Evolutionary conservation across 176 grass and related monocot genomes (phyloP), one percentile per base, ranked within the genome.

Genomic region (Eleusine coracana): DNA sequence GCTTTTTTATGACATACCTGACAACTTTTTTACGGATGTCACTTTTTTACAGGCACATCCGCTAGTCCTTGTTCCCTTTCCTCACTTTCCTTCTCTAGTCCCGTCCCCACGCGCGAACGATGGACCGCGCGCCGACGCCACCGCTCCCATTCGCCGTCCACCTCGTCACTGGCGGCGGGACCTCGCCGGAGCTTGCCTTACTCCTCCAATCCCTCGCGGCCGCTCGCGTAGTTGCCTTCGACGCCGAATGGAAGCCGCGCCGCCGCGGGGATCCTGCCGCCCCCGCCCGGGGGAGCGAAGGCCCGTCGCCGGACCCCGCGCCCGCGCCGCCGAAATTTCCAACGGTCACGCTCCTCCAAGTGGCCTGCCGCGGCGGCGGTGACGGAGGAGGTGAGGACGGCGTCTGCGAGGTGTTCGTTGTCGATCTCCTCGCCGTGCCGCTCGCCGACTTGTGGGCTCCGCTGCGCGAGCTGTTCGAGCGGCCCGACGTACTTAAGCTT

Each of bases 231-330:
- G 87, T 99, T 65, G 80, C 86, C 69, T 91, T 99, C 44, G 96
- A 99, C 82, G 96, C 93, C 10, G 96, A 99, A 69, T 96, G 96
- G 96, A 99, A 99, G 79, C 93, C 96, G 58, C 87, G 76, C n/a
- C 85, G 87, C 65, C 86, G 86, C 41, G 31, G 17, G 0, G 68
- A 16, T 36, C 36, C 66, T 3, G 66, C 28, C 20, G 65, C 6
- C 68, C 40, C 51, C 36, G 55, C 39, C 77, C 56, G 46, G 39
- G 74, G 10, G 10, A 46, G 49, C 50, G 78, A 80, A 23, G 84
- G 20, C 39, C 10, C 45, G 7, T 48, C 74, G 68, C 29, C 45
- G 4, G 34, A 76, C 16, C 4, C 38, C 0, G 29, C 65, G 9
- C 27, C 66, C 2, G 77, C 63, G 13, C 75, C 77, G 27, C 66